Evolutionary conservation across 148 eudicot genomes (phyloP).

Genomic region (Suaeda aralocaspica): DNA sequence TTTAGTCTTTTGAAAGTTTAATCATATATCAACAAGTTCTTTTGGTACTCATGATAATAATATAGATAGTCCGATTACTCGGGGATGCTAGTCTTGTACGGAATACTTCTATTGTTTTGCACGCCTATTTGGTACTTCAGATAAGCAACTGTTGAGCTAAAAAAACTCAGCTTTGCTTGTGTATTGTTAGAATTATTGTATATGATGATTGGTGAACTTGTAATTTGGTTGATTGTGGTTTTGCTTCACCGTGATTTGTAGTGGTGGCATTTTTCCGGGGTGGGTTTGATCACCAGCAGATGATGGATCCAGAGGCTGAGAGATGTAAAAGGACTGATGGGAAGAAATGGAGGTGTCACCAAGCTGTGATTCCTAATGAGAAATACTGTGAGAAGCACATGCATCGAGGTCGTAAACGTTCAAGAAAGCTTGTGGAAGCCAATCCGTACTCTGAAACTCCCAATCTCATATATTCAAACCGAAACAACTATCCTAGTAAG

Average conservation of each 20-base stretch:
- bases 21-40: background rate
- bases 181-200: background rate
- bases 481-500: background rate
- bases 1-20: background rate
- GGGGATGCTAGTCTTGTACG: too few relatives aligned
- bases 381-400: slow-evolving; percentile 66
- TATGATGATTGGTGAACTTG: background rate
- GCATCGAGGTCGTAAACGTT: slow-evolving; percentile 63
- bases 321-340: slow-evolving; percentile 82
- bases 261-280: slow-evolving; percentile 20
- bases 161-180: background rate
- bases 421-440: slow-evolving; percentile 88
- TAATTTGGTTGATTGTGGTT: background rate
- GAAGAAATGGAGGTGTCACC: slow-evolving; percentile 63
- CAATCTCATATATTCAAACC: background rate
- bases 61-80: too few relatives aligned
- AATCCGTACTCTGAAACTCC: background rate
- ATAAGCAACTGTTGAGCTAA: too few relatives aligned
- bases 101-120: too few relatives aligned
- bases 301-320: slow-evolving; percentile 45
- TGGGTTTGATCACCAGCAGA: slow-evolving; percentile 17
- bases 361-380: slow-evolving; percentile 37
- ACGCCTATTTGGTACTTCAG: too few relatives aligned
- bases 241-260: slow-evolving; percentile 10
- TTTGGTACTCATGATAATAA: background rate